Conservation (phyloP, 176 grass and related monocot species). For the Aegilops tauschii region DNA sequence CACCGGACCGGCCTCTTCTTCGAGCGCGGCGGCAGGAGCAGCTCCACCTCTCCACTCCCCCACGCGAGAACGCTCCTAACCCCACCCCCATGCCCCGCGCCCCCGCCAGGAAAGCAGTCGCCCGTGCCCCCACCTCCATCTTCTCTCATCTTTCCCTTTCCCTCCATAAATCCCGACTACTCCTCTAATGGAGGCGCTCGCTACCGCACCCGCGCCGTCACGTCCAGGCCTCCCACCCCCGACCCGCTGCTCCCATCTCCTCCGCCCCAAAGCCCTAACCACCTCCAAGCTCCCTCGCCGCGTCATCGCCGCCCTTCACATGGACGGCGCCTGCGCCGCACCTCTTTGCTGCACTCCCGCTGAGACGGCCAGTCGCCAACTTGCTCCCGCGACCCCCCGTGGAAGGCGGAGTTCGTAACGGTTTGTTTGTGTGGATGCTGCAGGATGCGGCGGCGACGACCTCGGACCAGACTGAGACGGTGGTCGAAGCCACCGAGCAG, state of each 20-base stretch:
- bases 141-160: background rate
- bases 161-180: conserved; percentile 17
- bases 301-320: conserved; percentile 17
- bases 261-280: conserved; percentile 19
- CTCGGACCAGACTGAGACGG: conserved; percentile 11
- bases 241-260: conserved; percentile 19
- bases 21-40: too few relatives aligned
- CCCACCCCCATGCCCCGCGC: too few relatives aligned
- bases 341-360: conserved; percentile 37
- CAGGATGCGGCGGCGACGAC: conserved; percentile 35
- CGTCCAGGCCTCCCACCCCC: conserved; percentile 28
- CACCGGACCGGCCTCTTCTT: too few relatives aligned
- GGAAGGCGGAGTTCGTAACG: background rate
- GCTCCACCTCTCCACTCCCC: too few relatives aligned
- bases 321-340: background rate
- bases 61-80: too few relatives aligned
- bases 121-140: background rate
- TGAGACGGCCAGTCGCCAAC: conserved; percentile 30
- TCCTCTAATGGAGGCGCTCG: conserved; percentile 38
- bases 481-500: background rate
- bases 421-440: background rate
- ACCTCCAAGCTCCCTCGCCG: background rate
- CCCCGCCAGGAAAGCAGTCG: background rate
- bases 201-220: conserved; percentile 30
- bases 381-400: background rate